Conservation (phyloP, 805 yeast genomes). For the Barnettozyma vustinii region DNA sequence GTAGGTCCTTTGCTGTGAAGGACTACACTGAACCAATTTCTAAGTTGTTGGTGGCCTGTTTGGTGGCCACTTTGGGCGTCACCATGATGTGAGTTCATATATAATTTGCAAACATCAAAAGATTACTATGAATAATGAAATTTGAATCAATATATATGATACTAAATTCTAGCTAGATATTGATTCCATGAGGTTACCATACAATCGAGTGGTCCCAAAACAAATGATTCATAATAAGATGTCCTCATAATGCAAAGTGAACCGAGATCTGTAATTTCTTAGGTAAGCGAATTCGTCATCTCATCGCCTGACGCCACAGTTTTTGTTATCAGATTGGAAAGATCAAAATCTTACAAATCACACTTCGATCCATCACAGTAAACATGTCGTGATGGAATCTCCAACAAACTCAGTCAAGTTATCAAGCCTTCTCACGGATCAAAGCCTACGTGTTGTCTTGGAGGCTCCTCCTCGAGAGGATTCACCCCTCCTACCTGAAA, state of each 20-base stretch:
- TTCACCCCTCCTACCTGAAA: conserved; percentile 8
- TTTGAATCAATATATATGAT: too few species aligned
- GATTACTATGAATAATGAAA: too few species aligned
- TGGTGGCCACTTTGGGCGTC: background rate
- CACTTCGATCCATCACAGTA: background rate
- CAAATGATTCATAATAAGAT: too few species aligned
- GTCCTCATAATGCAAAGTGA: too few species aligned
- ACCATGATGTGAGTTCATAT: conserved; percentile 4
- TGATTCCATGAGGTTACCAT: too few species aligned
- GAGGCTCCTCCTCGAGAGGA: conserved; percentile 1
- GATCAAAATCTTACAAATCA: conserved; percentile 1
- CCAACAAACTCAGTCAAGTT: background rate
- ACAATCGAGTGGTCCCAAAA: too few species aligned
- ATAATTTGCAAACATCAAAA: background rate
- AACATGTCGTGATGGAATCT: background rate
- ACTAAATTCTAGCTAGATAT: too few species aligned
- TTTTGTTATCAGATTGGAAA: background rate
- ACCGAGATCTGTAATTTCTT: too few species aligned
- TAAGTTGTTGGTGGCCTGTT: background rate
- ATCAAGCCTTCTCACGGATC: background rate
- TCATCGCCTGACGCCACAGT: conserved; percentile 1
- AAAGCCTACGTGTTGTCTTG: background rate
- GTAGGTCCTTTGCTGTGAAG: background rate
- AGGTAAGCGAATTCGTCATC: background rate
- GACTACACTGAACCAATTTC: conserved; percentile 5